A percentile compares a stretch with the other conserved stretches of the same genome.
phyloP scores from a whole-genome alignment of 768 basidiomycete species.

The Psilocybe subaeruginosa region DNA sequence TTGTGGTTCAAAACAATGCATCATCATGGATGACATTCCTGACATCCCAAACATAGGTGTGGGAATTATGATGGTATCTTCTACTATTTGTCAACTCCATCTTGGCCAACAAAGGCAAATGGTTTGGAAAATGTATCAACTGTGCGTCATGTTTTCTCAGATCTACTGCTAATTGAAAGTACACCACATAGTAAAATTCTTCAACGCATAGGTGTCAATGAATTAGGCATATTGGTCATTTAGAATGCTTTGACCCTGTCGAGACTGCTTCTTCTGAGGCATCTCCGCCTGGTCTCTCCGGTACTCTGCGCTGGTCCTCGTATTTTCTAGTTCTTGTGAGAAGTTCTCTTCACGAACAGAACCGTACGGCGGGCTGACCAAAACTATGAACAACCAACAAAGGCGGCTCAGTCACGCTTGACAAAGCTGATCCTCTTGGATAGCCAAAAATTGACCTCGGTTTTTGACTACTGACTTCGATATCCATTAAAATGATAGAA shows the following conservation, averaged over 20 bases:
- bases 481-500: too few relatives aligned
- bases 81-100: too few relatives aligned
- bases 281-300: not conserved
- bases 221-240: not conserved
- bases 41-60: too few relatives aligned
- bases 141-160: too few relatives aligned
- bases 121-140: too few relatives aligned
- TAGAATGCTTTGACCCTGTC: not conserved
- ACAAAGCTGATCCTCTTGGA: not conserved
- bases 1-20: too few relatives aligned
- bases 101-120: too few relatives aligned
- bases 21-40: too few relatives aligned
- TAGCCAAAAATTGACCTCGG: not conserved
- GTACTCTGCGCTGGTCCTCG: not conserved
- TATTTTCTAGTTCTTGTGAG: constrained; percentile 1
- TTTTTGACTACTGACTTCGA: too few relatives aligned
- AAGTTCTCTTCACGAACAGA: not conserved
- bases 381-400: not conserved
- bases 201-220: not conserved
- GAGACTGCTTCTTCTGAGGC: not conserved
- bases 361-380: not conserved
- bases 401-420: not conserved
- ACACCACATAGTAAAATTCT: not conserved
- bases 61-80: too few relatives aligned
- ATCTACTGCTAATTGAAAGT: not conserved